These are phyloP conservation scores for Lepidopterella palustris DNA, from an alignment of 495 filamentous ascomycete genomes.

Conservation along the genomic window DNA sequence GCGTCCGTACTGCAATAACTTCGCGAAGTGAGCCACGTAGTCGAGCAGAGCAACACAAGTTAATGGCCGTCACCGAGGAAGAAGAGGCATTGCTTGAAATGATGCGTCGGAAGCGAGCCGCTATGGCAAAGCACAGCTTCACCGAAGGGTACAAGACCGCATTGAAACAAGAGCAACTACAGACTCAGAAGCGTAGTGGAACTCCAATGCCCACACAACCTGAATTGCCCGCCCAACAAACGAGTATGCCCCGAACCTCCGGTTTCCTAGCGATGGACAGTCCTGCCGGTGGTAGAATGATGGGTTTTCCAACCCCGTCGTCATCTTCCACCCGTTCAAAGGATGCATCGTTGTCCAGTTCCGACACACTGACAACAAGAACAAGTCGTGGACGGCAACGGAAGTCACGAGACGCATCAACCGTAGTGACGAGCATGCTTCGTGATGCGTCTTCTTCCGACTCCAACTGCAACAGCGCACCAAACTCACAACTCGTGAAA, in stretches of 20 bases:
- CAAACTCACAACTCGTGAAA: neutral
- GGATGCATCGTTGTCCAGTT: neutral
- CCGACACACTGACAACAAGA: conserved; percentile 4
- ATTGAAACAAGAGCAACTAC: conserved; percentile 12
- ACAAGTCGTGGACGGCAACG: conserved; percentile 6
- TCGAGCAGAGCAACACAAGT: conserved; percentile 36
- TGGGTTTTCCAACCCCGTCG: neutral
- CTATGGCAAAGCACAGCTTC: conserved; percentile 67
- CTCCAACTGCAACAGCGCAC: neutral
- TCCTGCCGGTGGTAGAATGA: conserved; percentile 4
- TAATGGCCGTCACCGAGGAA: conserved; percentile 82
- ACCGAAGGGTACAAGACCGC: conserved; percentile 45
- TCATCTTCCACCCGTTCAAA: neutral
- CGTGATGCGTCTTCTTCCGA: conserved; percentile 23
- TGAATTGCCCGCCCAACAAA: neutral
- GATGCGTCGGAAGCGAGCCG: conserved; percentile 69
- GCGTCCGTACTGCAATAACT: conserved; percentile 16
- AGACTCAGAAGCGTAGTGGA: neutral
- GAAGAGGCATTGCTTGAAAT: conserved; percentile 78
- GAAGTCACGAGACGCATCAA: conserved; percentile 1
- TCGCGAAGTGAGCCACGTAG: conserved; percentile 16
- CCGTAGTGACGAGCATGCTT: conserved; percentile 12
- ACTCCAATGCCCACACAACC: conserved; percentile 6
- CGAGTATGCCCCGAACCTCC: conserved; percentile 15
- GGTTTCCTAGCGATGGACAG: conserved; percentile 23